Evolutionary conservation across 306 rosid genomes (phyloP), one percentile per base, ranked within the genome.

Genomic region (Erythrophleum fordii): DNA sequence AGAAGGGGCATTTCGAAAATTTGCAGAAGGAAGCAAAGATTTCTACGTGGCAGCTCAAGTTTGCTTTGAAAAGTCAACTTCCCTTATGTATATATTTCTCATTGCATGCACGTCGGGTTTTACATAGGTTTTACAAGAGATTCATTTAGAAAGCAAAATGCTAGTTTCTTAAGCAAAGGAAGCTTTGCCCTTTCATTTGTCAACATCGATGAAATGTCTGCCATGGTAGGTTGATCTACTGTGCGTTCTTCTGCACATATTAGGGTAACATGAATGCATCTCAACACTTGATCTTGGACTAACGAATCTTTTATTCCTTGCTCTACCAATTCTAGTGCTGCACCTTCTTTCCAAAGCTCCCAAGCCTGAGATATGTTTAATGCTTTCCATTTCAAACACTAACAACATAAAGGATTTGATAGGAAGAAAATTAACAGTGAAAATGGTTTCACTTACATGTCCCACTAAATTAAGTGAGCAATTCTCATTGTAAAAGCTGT

Each of bases 331-430:
- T 73, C 34, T 37, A 45, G 16, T 10, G 26, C 49, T 13, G 1
- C 1, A 4, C 52, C 77, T 11, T 67, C n/a, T 79, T 49, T 79
- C 86, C 81, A 74, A 2, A 73, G 73, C 37, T 83, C 83, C 86
- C 81, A 82, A 0, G 67, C 77, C 48, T 76, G n/a, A 58, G 34
- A 17, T 25, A 4, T 4, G 34, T 22, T 58, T 6, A 31, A 18
- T 31, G 25, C 25, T 64, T 4, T 1, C 34, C 34, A 58, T 25
- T 58, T 58, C 18, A 58, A 58, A 5, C 2, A 22, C 17, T 58
- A 68, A 31, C n/a, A 23, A 23, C 17, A 25, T 0, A 58, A 58
- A 58, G 64, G 34, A 11, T 25, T 23, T 58, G 6, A 22, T 12
- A 25, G 5, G 34, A 23, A 58, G 64, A 11, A 58, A 58, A 5